Evolutionary conservation across 176 grass and related monocot species (phyloP).

Genomic region (Musa schizocarpa): DNA sequence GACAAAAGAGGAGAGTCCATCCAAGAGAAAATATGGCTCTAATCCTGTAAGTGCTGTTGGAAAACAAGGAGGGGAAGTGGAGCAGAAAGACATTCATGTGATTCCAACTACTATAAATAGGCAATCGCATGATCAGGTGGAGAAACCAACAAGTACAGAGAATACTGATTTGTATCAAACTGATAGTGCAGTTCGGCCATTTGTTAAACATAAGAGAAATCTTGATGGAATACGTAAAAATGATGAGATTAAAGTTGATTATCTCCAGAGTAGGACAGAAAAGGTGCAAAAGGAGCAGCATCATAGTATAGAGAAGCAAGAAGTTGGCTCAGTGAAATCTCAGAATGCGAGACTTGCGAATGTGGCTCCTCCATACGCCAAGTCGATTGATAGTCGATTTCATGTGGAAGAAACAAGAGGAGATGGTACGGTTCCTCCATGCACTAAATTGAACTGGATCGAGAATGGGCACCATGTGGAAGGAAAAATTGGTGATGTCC

Average conservation of each 20-base stretch:
- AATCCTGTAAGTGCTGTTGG: conserved; percentile 8
- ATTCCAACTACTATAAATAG: conserved; percentile 33
- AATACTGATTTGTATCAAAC: conserved; percentile 11
- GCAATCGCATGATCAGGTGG: conserved; percentile 5
- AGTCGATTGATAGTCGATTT: not conserved
- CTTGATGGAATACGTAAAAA: not conserved
- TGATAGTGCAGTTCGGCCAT: not conserved
- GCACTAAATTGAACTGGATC: conserved; percentile 17
- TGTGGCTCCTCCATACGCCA: not conserved
- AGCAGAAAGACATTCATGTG: conserved; percentile 70
- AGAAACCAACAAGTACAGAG: conserved; percentile 39
- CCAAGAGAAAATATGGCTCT: conserved; percentile 7
- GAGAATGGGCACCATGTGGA: conserved; percentile 24
- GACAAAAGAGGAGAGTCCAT: conserved; percentile 12
- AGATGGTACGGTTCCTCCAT: not conserved
- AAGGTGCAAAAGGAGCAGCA: not conserved
- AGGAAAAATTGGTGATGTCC: conserved; percentile 22
- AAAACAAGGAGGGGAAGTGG: conserved; percentile 36
- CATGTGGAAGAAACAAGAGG: not conserved
- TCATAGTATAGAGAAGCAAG: conserved; percentile 38
- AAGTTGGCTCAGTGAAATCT: conserved; percentile 27
- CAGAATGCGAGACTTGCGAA: conserved; percentile 21
- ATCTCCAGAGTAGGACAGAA: not conserved
- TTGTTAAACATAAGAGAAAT: not conserved
- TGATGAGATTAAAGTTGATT: not conserved